Conservation (phyloP, 148 eudicot species). For the Chenopodium album region DNA sequence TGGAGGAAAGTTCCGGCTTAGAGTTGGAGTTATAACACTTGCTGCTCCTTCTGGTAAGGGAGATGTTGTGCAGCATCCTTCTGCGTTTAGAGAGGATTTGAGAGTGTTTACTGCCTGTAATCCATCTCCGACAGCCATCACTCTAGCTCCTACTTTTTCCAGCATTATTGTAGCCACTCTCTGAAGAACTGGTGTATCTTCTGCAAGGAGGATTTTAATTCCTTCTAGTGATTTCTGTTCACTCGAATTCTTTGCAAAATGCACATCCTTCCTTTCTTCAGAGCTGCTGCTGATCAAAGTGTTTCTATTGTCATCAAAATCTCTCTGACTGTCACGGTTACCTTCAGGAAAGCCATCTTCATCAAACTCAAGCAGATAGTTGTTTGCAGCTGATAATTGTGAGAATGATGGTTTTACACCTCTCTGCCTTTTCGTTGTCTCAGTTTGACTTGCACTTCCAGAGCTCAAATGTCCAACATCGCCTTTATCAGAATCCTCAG, state of each 20-base stretch:
- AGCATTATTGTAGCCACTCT: slow-evolving; percentile 93
- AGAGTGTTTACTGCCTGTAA: slow-evolving; percentile 77
- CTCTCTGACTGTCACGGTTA: slow-evolving; percentile 22
- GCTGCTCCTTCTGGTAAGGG: slow-evolving; percentile 26
- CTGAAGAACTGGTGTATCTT: slow-evolving; percentile 92
- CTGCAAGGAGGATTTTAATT: slow-evolving; percentile 71
- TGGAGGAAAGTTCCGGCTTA: slow-evolving; percentile 23
- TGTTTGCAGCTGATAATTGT: slow-evolving; percentile 34
- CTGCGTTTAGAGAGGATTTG: slow-evolving; percentile 30
- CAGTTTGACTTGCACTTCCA: slow-evolving; percentile 15
- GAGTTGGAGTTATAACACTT: slow-evolving; percentile 21
- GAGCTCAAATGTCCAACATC: slow-evolving; percentile 30
- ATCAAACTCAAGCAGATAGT: slow-evolving; percentile 43
- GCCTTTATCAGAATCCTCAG: slow-evolving; percentile 63
- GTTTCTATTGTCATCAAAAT: slow-evolving; percentile 22
- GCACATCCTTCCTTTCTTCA: slow-evolving; percentile 26
- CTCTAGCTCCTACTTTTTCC: slow-evolving; percentile 83
- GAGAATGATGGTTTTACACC: slow-evolving; percentile 28
- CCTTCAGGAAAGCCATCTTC: slow-evolving; percentile 41
- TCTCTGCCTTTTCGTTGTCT: slow-evolving; percentile 30
- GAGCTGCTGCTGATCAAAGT: slow-evolving; percentile 16
- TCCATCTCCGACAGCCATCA: slow-evolving; percentile 84
- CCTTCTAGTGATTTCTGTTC: slow-evolving; percentile 59
- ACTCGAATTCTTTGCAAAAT: slow-evolving; percentile 33
- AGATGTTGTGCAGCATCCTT: slow-evolving; percentile 29